Base-by-base conservation (phyloP, 2,329 filamentous ascomycete genomes). In the Laburnicola sp. region DNA sequence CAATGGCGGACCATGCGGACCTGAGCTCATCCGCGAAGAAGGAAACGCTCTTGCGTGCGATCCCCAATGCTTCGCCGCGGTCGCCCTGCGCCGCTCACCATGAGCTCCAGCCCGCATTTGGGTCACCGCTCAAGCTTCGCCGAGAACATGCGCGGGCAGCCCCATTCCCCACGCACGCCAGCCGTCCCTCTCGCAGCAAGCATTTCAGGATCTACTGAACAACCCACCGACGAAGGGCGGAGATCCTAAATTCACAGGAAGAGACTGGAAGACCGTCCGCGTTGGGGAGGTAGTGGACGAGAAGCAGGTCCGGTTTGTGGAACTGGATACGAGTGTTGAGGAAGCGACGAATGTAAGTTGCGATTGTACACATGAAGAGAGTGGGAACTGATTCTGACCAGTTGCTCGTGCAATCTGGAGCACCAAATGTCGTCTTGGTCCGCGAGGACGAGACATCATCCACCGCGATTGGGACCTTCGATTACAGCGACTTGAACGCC, bases 401-500 rank as follows among this genome's bases (percentile, higher is more conserved):
- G 89, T 74, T 86, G 38, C 81, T 97, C 43, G 83, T 96, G 58
- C 85, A 88, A 64, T 87, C 86, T 52, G 86, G 83, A 46, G 80
- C 86, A 1, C 86, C 87, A 28, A 80, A 80, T 56, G 89, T 94
- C 22, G 85, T 97, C 35, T 82, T 97, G 32, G 82, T 97, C 48
- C 87, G 91, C 58, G 86, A 95, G 63, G 78, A 80, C 21, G 68
- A 80, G 9, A 76, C 81, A 31, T 81, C 86, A 36, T 83, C 82
- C 47, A 81, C 79, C 10, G 87, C 88, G 2, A 79, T 91, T 44
- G 88, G 88, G 28, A 96, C 89, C 0, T 99, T 97, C 70, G 94
- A 97, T 73, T 96, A 91, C 73, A 88, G 84, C 57, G 91, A 97
- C 66, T 82, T 97, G 48, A 97, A 96, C 69, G 86, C 91, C 36